Conservation (phyloP, 2,329 filamentous ascomycete species). For the Cephalotrichum gorgonifer region DNA sequence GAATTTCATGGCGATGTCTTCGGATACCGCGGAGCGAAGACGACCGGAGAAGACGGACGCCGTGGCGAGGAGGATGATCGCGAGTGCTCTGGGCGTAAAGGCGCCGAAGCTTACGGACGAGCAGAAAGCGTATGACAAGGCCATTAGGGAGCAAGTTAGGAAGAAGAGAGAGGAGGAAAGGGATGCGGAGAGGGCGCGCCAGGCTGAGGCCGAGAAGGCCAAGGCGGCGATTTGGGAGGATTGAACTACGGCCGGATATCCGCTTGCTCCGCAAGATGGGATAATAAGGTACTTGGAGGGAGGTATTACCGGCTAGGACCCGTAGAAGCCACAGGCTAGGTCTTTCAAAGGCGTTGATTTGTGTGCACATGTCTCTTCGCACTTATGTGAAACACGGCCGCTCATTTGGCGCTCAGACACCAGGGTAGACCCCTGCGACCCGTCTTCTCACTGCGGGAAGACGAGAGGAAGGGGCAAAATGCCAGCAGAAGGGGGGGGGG, state of each 20-base stretch:
- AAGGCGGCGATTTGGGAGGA: slow-evolving; percentile 84
- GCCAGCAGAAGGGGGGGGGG: too few relatives aligned
- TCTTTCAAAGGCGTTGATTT: too few relatives aligned
- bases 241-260: slow-evolving; percentile 16
- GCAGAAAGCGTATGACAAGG: slow-evolving; percentile 75
- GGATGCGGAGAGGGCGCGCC: slow-evolving; percentile 48
- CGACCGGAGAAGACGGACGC: slow-evolving; percentile 89
- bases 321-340: too few relatives aligned
- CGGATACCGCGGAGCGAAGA: slow-evolving; percentile 9
- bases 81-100: slow-evolving; percentile 72
- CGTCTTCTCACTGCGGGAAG: too few relatives aligned
- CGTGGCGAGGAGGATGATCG: slow-evolving; percentile 82
- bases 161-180: slow-evolving; percentile 64
- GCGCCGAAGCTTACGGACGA: slow-evolving; percentile 78
- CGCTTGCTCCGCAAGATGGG: too few relatives aligned
- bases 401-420: too few relatives aligned
- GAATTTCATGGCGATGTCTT: slow-evolving; percentile 11
- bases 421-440: too few relatives aligned
- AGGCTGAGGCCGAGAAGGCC: slow-evolving; percentile 60
- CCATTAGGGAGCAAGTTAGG: slow-evolving; percentile 74
- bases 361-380: too few relatives aligned
- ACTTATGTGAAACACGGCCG: too few relatives aligned
- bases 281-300: too few relatives aligned
- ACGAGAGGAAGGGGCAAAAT: too few relatives aligned
- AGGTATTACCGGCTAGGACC: too few relatives aligned